Evolutionary conservation across 2,329 filamentous ascomycete species (phyloP), one percentile per base, ranked within the genome.

Genomic region (Trichothecium sympodiale): DNA sequence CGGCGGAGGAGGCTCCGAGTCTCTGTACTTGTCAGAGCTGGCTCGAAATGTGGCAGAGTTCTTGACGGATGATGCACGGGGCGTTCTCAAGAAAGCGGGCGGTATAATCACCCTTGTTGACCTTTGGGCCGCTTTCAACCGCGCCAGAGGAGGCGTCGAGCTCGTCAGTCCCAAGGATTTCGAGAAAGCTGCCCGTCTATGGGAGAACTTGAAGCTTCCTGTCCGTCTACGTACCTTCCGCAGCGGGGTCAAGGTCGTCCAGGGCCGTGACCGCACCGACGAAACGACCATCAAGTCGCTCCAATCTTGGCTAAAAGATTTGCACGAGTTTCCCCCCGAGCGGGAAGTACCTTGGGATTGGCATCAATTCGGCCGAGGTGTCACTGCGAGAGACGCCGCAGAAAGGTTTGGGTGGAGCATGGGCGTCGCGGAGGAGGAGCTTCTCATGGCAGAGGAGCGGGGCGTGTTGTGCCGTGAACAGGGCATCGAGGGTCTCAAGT

Each of bases 351-450:
- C 68, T 0, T 91, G 83, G 83, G 80, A 93, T 48, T 85, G 80
- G 81, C 67, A 67, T 32, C 50, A 65, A 29, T 95, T 86, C 55
- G 88, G 91, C 0, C 73, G 80, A 38, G 87, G 91, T 8, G 79
- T 96, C 18, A 95, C 87, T 12, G 86, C 87, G 2, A 84, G 91
- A 52, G 88, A 96, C 51, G 76, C 78, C 0, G 91, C 91, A 0
- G 84, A 93, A 56, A 69, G 77, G 34, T 98, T 98, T 58, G 85
- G 88, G 5, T 98, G 91, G 91, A 96, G 91, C 54, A 81, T 98
- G 7, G 91, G 91, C 8, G 89, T 98, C 16, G 91, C 91, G 2
- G 83, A 82, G 40, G 91, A 96, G 55, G 91, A 98, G 60, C 67
- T 98, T 10, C 84, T 95, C 54, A 95, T 98, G 89, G 88, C 88